Conservation (phyloP, 1,284 basidiomycete genomes). For the Golubevia pallescens region DNA sequence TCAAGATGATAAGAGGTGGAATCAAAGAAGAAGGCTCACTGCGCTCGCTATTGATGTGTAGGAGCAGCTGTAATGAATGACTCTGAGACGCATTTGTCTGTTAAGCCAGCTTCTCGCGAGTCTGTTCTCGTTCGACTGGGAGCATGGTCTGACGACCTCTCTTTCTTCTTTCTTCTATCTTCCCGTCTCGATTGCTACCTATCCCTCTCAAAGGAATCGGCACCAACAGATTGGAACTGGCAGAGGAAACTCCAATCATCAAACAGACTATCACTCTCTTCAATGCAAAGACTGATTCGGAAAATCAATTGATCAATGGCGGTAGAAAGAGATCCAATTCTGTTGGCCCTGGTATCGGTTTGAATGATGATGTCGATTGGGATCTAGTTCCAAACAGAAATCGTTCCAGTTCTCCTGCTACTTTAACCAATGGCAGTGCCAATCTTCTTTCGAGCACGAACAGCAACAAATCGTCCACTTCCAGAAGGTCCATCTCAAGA, state of each 20-base stretch:
- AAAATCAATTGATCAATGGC: not conserved
- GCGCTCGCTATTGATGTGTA: not conserved
- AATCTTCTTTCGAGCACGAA: slow-evolving; percentile 20
- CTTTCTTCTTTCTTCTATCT: not conserved
- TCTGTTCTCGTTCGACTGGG: not conserved
- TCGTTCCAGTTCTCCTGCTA: slow-evolving; percentile 8
- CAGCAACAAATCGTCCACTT: slow-evolving; percentile 1
- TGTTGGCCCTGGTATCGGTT: slow-evolving; percentile 75
- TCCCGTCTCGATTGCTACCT: not conserved
- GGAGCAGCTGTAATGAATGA: slow-evolving; percentile 3
- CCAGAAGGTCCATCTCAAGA: not conserved
- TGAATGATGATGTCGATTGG: slow-evolving; percentile 65
- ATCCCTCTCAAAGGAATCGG: slow-evolving; percentile 72
- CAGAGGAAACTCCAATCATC: slow-evolving; percentile 80
- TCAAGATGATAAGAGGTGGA: no score
- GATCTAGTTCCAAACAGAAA: slow-evolving; percentile 57
- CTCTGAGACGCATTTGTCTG: no score
- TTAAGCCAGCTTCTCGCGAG: not conserved
- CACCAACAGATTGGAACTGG: slow-evolving; percentile 77
- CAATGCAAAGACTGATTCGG: slow-evolving; percentile 66
- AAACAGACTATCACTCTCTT: slow-evolving; percentile 79
- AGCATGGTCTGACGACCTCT: no score
- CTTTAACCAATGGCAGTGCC: slow-evolving; percentile 8
- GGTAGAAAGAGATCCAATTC: slow-evolving; percentile 71
- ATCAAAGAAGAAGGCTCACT: no score